phyloP scores from a whole-genome alignment of 352 stramenopile genomes.

The Phytopythium kandeliae region DNA sequence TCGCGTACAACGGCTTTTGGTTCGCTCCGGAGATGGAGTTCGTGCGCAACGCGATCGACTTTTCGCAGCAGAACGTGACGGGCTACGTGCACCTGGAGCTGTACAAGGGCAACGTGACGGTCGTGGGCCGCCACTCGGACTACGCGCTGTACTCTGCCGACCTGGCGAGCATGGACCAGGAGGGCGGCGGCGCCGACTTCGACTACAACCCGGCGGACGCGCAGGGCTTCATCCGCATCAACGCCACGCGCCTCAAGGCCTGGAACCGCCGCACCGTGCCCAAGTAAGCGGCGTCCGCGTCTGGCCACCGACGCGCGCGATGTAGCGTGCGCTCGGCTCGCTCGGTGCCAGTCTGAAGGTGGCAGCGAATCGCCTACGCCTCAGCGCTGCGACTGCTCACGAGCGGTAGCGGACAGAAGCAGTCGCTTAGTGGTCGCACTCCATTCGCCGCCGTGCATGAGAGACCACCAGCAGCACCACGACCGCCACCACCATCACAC shows the following conservation, averaged over 20 bases:
- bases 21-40: conserved; percentile 99
- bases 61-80: conserved; percentile 93
- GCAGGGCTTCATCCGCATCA: conserved; percentile 99
- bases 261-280: conserved; percentile 57
- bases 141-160: conserved; percentile 97
- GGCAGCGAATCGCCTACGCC: too few species aligned
- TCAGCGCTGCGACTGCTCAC: too few species aligned
- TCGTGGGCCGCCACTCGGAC: conserved; percentile 89
- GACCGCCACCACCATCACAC: too few species aligned
- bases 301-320: background rate
- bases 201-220: conserved; percentile 98
- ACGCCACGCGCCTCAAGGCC: conserved; percentile 96
- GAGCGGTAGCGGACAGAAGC: too few species aligned
- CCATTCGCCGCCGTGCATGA: too few species aligned
- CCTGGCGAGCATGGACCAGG: conserved; percentile 98
- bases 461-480: too few species aligned
- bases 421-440: too few species aligned
- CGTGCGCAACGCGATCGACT: conserved; percentile 94
- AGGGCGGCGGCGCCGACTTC: conserved; percentile 92
- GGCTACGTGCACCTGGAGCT: conserved; percentile 94
- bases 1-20: conserved; percentile 99
- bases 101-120: conserved; percentile 98
- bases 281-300: conserved; percentile 23
- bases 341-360: too few species aligned
- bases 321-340: conserved; percentile 11